These are phyloP conservation scores for Boletus rufocinnamomeus DNA, from an alignment of 768 basidiomycete genomes.

Conservation along the genomic window DNA sequence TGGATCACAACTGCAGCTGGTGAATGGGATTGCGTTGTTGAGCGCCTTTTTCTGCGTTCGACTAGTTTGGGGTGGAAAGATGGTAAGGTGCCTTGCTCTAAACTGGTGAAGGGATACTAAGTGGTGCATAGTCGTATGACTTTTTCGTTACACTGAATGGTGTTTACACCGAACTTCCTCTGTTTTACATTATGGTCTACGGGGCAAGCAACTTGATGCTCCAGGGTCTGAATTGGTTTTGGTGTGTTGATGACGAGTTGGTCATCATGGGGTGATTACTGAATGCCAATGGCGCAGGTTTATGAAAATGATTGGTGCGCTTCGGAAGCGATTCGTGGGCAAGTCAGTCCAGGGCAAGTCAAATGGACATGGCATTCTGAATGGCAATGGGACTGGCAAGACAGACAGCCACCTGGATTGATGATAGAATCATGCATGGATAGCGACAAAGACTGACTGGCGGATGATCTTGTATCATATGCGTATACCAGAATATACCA, in stretches of 20 bases:
- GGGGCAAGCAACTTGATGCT: constrained; percentile 62
- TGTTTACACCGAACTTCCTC: constrained; percentile 56
- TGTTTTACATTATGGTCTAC: constrained; percentile 52
- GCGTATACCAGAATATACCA: constrained; percentile 22
- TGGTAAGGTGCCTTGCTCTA: constrained; percentile 25
- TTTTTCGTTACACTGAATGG: constrained; percentile 63
- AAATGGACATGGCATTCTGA: constrained; percentile 14
- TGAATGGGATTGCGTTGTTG: constrained; percentile 73
- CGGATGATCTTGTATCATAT: constrained; percentile 6
- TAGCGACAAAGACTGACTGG: background rate
- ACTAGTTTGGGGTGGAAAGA: constrained; percentile 66
- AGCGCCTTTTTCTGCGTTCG: constrained; percentile 68
- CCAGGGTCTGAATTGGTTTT: constrained; percentile 76
- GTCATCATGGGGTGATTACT: background rate
- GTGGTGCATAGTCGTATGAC: constrained; percentile 53
- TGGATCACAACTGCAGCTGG: constrained; percentile 62
- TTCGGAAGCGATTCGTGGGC: constrained; percentile 59
- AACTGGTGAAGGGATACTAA: constrained; percentile 4
- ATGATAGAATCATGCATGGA: background rate
- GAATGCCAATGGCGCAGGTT: constrained; percentile 45
- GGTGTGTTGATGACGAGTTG: constrained; percentile 43
- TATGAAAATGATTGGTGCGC: constrained; percentile 66
- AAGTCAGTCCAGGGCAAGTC: constrained; percentile 21
- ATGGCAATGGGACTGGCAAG: constrained; percentile 24
- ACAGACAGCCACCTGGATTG: constrained; percentile 11